Percentiles rank a stretch among this genome's conserved stretches.
These are phyloP conservation scores for Cetradonia linearis DNA, from an alignment of 495 filamentous ascomycete genomes.

Conservation along the genomic window DNA sequence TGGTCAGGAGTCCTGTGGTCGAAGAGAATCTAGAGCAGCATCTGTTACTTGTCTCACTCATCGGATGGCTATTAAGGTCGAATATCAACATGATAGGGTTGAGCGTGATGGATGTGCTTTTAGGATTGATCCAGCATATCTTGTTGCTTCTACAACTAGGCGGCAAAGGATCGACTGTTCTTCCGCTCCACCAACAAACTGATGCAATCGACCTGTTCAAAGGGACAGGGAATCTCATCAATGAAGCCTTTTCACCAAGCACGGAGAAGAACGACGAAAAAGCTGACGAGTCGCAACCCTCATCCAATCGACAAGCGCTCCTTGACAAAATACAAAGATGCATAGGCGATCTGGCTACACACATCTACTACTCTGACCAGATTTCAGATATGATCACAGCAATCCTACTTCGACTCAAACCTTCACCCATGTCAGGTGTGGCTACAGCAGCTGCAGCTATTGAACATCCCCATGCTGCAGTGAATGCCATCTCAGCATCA, in stretches of 20 bases:
- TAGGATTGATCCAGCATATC: conserved; percentile 71
- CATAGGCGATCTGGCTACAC: conserved; percentile 78
- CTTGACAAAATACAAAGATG: conserved; percentile 59
- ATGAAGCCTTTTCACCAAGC: conserved; percentile 18
- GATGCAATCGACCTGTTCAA: conserved; percentile 26
- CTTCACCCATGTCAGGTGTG: conserved; percentile 37
- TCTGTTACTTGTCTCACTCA: conserved; percentile 59
- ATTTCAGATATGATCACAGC: conserved; percentile 82
- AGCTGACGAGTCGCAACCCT: conserved; percentile 30
- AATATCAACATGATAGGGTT: conserved; percentile 87
- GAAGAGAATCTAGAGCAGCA: conserved; percentile 60
- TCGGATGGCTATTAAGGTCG: conserved; percentile 72
- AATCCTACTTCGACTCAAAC: conserved; percentile 65
- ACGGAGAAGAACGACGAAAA: conserved; percentile 16
- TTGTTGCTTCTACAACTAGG: conserved; percentile 59
- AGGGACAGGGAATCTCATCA: conserved; percentile 13
- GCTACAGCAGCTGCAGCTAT: conserved; percentile 34
- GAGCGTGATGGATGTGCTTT: conserved; percentile 82
- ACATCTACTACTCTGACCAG: conserved; percentile 90
- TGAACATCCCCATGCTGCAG: conserved; percentile 32
- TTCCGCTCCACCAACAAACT: conserved; percentile 26
- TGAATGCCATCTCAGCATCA: conserved; percentile 33
- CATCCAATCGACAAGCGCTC: conserved; percentile 41
- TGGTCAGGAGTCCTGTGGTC: conserved; percentile 51
- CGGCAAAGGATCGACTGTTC: conserved; percentile 29